phyloP scores from a whole-genome alignment of 2,329 filamentous ascomycete species.

The Xylaria sp. region DNA sequence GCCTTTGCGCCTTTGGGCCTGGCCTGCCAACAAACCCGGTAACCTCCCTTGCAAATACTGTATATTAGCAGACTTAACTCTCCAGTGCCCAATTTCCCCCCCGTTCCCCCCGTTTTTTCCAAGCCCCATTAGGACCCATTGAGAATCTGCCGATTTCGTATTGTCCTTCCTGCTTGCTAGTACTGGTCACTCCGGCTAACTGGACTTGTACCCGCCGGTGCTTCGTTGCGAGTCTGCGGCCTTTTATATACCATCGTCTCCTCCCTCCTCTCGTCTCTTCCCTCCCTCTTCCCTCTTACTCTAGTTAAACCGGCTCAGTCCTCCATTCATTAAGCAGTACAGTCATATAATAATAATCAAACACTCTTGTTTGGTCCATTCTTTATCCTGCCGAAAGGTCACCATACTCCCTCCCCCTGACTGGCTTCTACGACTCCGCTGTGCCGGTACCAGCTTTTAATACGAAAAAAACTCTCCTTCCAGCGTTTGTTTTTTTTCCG shows the following conservation, averaged over 20 bases:
- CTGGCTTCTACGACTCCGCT: constrained; percentile 9
- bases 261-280: constrained; percentile 21
- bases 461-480: constrained; percentile 12
- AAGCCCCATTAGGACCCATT: background rate
- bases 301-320: constrained; percentile 24
- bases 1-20: background rate
- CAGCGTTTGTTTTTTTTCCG: constrained; percentile 15
- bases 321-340: constrained; percentile 23
- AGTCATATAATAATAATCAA: constrained; percentile 2
- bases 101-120: background rate
- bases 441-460: constrained; percentile 19
- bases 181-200: background rate
- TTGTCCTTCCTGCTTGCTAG: background rate
- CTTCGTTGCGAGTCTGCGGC: constrained; percentile 4
- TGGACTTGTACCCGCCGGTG: too few species aligned
- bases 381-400: constrained; percentile 24
- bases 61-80: background rate
- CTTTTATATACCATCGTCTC: constrained; percentile 20
- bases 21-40: background rate
- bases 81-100: background rate
- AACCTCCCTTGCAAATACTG: background rate
- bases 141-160: background rate
- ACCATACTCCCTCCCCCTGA: constrained; percentile 10
- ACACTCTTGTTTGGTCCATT: constrained; percentile 28
- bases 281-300: constrained; percentile 16